A percentile compares a stretch with the other conserved stretches of the same genome.
phyloP scores from a whole-genome alignment of 2,329 filamentous ascomycete genomes.

The Scedosporium boydii region DNA sequence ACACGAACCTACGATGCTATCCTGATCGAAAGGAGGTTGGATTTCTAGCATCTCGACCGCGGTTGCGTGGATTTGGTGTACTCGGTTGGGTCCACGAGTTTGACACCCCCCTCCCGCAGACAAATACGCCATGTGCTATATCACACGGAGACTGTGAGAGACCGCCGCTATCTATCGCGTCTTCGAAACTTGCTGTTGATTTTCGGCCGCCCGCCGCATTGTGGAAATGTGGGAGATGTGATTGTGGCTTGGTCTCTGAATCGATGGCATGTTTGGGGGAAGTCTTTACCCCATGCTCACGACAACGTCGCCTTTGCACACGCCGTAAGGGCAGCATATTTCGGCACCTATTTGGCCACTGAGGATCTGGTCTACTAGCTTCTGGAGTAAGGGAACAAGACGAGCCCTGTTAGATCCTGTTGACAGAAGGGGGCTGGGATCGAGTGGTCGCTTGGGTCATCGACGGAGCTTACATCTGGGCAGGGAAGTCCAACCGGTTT shows the following conservation, averaged over 20 bases:
- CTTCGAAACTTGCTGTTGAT: not conserved
- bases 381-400: constrained; percentile 1
- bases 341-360: constrained; percentile 36
- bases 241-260: too few species aligned
- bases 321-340: constrained; percentile 44
- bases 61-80: not conserved
- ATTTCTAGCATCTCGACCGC: not conserved
- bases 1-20: not conserved
- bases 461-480: constrained; percentile 21
- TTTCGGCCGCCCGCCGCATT: not conserved
- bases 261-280: too few species aligned
- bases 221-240: not conserved
- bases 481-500: constrained; percentile 24
- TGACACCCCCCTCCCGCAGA: not conserved
- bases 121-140: not conserved
- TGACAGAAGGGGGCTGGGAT: not conserved
- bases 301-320: constrained; percentile 40
- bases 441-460: not conserved
- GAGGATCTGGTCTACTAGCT: constrained; percentile 31
- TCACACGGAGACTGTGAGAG: not conserved
- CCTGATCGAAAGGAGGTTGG: not conserved
- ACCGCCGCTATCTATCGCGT: not conserved
- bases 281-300: constrained; percentile 28
- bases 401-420: not conserved
- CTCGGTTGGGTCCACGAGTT: not conserved